Percentiles rank a stretch among this genome's conserved stretches.
These are phyloP conservation scores for Sporobolus alterniflorus DNA, from an alignment of 202 grass and related monocot genomes.

Conservation along the genomic window DNA sequence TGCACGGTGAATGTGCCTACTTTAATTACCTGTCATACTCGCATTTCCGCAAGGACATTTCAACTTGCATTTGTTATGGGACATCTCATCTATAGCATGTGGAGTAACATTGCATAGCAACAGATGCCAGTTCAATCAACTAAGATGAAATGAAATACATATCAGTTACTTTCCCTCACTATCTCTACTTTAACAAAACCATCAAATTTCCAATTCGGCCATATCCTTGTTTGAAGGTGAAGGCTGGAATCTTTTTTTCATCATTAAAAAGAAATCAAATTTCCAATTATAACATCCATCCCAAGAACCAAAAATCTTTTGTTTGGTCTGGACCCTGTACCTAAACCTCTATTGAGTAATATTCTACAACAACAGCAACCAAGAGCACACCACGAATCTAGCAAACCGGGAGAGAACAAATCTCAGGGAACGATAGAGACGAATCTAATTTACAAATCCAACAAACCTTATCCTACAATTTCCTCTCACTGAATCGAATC, in stretches of 20 bases:
- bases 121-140: neutral
- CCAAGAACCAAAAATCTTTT: conserved; percentile 50
- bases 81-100: neutral
- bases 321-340: conserved; percentile 43
- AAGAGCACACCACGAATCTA: conserved; percentile 1
- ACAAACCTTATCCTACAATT: conserved; percentile 37
- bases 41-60: neutral
- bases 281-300: conserved; percentile 26
- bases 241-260: too few relatives aligned
- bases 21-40: neutral
- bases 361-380: conserved; percentile 7
- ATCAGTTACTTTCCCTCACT: neutral
- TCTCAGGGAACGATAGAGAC: neutral
- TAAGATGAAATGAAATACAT: too few relatives aligned
- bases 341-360: neutral
- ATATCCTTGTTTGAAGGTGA: too few relatives aligned
- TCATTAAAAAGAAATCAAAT: too few relatives aligned
- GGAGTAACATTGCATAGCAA: neutral
- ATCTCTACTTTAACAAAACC: neutral
- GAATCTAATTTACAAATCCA: conserved; percentile 35
- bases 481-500: neutral
- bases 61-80: neutral
- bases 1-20: neutral
- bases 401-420: neutral
- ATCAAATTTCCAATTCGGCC: conserved; percentile 7